Conservation (phyloP, 768 basidiomycete genomes). For the Tricholoma sp. region DNA sequence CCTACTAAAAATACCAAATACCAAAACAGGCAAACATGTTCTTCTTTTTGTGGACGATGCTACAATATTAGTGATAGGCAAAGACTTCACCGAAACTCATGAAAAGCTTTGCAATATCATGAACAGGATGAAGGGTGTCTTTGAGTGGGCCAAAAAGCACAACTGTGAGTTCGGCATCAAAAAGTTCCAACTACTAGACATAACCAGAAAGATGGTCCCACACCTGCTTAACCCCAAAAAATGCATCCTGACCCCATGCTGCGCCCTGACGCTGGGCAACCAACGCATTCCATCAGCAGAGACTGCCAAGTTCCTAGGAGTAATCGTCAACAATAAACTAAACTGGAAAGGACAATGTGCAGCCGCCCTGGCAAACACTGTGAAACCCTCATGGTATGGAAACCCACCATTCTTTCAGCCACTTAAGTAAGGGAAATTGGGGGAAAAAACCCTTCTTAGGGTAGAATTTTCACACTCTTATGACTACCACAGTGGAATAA, state of each 20-base stretch:
- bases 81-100: conserved; percentile 4
- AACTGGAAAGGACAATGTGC: conserved; percentile 9
- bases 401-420: too few species aligned
- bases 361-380: conserved; percentile 8
- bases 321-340: conserved; percentile 1
- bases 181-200: conserved; percentile 2
- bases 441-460: too few species aligned
- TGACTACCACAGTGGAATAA: too few species aligned
- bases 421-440: too few species aligned
- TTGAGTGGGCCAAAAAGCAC: too few species aligned
- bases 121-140: too few species aligned
- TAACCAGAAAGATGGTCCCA: neutral
- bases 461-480: too few species aligned
- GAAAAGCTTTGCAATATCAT: neutral
- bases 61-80: neutral
- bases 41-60: conserved; percentile 3
- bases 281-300: neutral
- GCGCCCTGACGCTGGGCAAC: neutral
- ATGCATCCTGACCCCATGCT: neutral
- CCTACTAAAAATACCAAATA: conserved; percentile 9
- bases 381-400: too few species aligned
- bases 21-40: conserved; percentile 9
- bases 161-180: conserved; percentile 8
- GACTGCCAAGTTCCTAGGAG: conserved; percentile 23
- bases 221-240: neutral